A percentile compares a stretch with the other conserved stretches of the same genome.
Evolutionary conservation across 371 early-diverging fungal genomes (phyloP).

Genomic region (Rhizopus arrhizus): DNA sequence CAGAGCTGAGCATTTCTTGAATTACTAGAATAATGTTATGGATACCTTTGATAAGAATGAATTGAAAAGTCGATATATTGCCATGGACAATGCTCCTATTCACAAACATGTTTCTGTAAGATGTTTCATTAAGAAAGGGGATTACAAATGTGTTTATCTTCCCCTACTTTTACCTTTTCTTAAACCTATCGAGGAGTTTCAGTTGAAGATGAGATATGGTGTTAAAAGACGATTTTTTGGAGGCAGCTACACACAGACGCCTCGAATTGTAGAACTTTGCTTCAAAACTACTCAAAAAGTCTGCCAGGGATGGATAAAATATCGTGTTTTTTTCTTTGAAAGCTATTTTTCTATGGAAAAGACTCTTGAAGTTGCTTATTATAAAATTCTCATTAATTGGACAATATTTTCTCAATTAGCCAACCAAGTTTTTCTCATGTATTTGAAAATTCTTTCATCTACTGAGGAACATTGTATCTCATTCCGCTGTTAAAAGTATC

Average conservation of each 20-base stretch:
- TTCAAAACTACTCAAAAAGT: neutral
- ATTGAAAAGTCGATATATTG: constrained; percentile 3
- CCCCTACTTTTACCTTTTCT: constrained; percentile 15
- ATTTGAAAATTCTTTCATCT: too few relatives aligned
- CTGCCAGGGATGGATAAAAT: constrained; percentile 7
- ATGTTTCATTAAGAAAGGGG: constrained; percentile 1
- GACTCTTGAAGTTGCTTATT: too few relatives aligned
- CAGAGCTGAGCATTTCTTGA: constrained; percentile 10
- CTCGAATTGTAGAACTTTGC: constrained; percentile 8
- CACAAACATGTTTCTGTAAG: neutral
- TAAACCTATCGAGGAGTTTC: constrained; percentile 18
- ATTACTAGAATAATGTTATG: constrained; percentile 9
- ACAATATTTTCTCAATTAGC: too few relatives aligned
- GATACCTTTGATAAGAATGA: constrained; percentile 5
- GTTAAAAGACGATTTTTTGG: constrained; percentile 8
- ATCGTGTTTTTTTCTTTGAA: too few relatives aligned
- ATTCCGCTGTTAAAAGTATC: too few relatives aligned
- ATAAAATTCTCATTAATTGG: too few relatives aligned
- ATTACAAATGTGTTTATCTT: constrained; percentile 7
- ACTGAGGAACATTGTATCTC: too few relatives aligned
- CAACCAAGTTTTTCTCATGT: too few relatives aligned
- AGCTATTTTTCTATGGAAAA: too few relatives aligned
- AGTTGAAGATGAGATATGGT: constrained; percentile 6
- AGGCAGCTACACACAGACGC: neutral
- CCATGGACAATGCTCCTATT: constrained; percentile 14